These are phyloP conservation scores for Neocallimastix lanati DNA, from an alignment of 192 early-diverging fungal genomes.

Conservation along the genomic window DNA sequence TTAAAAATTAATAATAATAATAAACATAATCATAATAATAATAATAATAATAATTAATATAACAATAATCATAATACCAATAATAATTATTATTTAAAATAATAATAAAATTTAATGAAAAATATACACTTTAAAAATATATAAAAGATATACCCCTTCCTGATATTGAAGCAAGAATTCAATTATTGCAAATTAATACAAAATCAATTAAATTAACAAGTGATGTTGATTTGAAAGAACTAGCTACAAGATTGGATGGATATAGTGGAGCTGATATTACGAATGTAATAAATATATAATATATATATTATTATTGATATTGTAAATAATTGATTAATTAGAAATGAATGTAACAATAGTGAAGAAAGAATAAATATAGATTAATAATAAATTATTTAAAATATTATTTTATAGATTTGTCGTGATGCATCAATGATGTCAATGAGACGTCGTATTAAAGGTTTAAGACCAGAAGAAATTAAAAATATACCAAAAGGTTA, in stretches of 20 bases:
- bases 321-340: no score
- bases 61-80: no score
- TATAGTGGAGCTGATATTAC: slow-evolving; percentile 44
- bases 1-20: not conserved
- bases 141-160: slow-evolving; percentile 21
- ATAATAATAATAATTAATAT: no score
- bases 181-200: slow-evolving; percentile 31
- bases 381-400: not conserved
- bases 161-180: slow-evolving; percentile 21
- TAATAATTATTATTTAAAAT: no score
- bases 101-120: no score
- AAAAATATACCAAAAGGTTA: slow-evolving; percentile 25
- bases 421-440: slow-evolving; percentile 16
- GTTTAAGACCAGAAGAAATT: slow-evolving; percentile 33
- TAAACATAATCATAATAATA: no score
- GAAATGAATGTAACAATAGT: no score
- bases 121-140: not conserved
- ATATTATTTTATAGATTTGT: slow-evolving; percentile 4
- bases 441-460: slow-evolving; percentile 33
- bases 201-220: slow-evolving; percentile 19
- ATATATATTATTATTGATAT: no score
- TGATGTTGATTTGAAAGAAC: slow-evolving; percentile 22
- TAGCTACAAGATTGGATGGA: slow-evolving; percentile 31
- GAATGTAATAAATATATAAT: slow-evolving; percentile 16
- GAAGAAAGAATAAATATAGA: no score